phyloP scores from a whole-genome alignment of 768 basidiomycete genomes.

The Leccinum incarnatum region DNA sequence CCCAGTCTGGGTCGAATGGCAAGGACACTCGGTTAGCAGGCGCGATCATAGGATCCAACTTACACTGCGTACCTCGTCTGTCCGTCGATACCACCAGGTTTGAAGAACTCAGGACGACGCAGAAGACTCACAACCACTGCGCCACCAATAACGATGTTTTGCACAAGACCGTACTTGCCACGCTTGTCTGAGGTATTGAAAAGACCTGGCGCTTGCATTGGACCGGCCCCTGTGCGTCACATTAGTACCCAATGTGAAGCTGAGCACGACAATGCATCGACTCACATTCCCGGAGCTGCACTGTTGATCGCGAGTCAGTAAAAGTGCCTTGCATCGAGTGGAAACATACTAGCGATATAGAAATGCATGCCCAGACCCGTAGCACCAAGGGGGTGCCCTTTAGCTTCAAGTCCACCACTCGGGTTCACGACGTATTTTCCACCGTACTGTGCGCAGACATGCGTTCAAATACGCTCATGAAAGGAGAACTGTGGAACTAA shows the following conservation, averaged over 20 bases:
- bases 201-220: constrained; percentile 76
- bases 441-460: constrained; percentile 52
- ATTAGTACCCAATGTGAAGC: constrained; percentile 31
- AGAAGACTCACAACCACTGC: constrained; percentile 76
- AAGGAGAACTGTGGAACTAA: constrained; percentile 29
- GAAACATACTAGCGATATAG: constrained; percentile 67
- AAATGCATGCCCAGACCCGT: constrained; percentile 87
- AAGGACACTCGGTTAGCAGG: not conserved
- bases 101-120: constrained; percentile 74
- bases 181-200: constrained; percentile 60
- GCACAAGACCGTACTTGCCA: constrained; percentile 78
- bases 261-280: not conserved
- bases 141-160: constrained; percentile 82
- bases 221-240: constrained; percentile 70
- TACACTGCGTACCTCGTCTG: constrained; percentile 48
- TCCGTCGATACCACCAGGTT: constrained; percentile 64
- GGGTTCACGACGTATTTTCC: constrained; percentile 86
- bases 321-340: not conserved
- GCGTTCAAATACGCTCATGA: not conserved
- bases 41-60: not conserved
- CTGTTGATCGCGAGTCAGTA: constrained; percentile 31
- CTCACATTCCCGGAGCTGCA: constrained; percentile 72
- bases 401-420: constrained; percentile 84
- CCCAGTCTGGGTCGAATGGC: constrained; percentile 51
- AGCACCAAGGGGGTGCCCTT: constrained; percentile 82